These are phyloP conservation scores for Amylocarpus encephaloides DNA, from an alignment of 2,329 filamentous ascomycete species.

Conservation along the genomic window DNA sequence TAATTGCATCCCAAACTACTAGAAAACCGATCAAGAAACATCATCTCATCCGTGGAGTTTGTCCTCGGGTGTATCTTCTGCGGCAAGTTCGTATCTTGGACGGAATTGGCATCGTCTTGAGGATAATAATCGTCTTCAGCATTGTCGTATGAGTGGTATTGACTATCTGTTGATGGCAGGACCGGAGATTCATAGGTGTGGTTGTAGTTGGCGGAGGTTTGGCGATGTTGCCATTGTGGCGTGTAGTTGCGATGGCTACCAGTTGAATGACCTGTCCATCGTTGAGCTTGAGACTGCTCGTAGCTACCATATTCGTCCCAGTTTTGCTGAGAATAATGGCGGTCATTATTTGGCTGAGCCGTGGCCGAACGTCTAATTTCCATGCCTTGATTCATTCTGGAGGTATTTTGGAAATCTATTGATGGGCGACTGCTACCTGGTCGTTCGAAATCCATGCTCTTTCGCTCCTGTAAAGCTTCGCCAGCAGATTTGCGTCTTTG, in stretches of 20 bases:
- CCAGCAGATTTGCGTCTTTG: conserved; percentile 12
- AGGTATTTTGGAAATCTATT: not conserved
- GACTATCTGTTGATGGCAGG: not conserved
- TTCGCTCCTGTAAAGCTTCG: conserved; percentile 8
- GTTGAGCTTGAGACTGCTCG: not conserved
- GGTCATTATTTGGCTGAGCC: not conserved
- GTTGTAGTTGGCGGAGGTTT: conserved; percentile 13
- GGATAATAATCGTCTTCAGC: conserved; percentile 13
- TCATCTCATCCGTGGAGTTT: conserved; percentile 21
- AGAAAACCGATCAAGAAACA: conserved; percentile 22
- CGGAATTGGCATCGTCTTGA: not conserved
- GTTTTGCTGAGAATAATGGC: not conserved
- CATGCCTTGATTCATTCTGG: not conserved
- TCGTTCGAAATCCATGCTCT: conserved; percentile 13
- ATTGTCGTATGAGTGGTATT: not conserved
- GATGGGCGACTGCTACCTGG: not conserved
- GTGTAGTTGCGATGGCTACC: conserved; percentile 11
- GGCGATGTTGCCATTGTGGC: conserved; percentile 1
- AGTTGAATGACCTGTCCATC: conserved; percentile 4
- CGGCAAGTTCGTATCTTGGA: conserved; percentile 2
- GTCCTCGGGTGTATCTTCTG: conserved; percentile 7
- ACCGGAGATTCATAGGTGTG: conserved; percentile 18
- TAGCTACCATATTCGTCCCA: conserved; percentile 5
- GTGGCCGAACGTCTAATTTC: not conserved
- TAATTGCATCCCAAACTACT: conserved; percentile 21